Conservation (phyloP, 371 early-diverging fungal genomes). For the Neoconidiobolus thromboides region DNA sequence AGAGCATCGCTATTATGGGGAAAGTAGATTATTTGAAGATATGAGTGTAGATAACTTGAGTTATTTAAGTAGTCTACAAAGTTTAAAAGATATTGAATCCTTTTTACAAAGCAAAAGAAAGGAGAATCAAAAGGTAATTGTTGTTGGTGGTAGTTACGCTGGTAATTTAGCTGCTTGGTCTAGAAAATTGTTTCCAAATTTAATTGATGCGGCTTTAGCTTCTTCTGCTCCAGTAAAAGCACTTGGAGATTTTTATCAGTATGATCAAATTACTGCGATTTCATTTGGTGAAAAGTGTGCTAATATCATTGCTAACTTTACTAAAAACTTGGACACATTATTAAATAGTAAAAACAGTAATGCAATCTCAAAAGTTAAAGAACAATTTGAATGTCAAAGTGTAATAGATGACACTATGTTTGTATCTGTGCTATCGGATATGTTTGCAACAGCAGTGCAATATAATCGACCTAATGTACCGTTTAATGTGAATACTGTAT, state of each 20-base stretch:
- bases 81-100: slow-evolving; percentile 36
- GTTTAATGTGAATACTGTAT: not conserved
- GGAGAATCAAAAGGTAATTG: slow-evolving; percentile 33
- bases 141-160: slow-evolving; percentile 47
- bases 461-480: not conserved
- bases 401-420: not conserved
- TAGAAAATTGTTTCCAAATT: slow-evolving; percentile 34
- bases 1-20: slow-evolving; percentile 61
- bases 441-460: not conserved
- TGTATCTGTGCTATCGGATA: not conserved
- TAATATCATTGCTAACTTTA: not conserved
- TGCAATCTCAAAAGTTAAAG: not conserved
- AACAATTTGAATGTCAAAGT: not conserved
- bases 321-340: not conserved
- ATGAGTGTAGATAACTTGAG: slow-evolving; percentile 13
- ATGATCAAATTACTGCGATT: slow-evolving; percentile 11
- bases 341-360: not conserved
- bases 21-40: slow-evolving; percentile 21
- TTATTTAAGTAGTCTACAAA: slow-evolving; percentile 31
- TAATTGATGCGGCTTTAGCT: slow-evolving; percentile 44
- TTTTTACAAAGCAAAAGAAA: slow-evolving; percentile 21
- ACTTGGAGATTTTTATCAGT: slow-evolving; percentile 33
- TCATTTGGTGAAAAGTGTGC: not conserved
- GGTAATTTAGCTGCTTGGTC: slow-evolving; percentile 55
- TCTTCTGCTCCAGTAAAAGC: slow-evolving; percentile 48